A percentile compares a stretch with the other conserved stretches of the same genome.
These are phyloP conservation scores for Aspergillus homomorphus DNA, from an alignment of 495 filamentous ascomycete genomes.

Conservation along the genomic window DNA sequence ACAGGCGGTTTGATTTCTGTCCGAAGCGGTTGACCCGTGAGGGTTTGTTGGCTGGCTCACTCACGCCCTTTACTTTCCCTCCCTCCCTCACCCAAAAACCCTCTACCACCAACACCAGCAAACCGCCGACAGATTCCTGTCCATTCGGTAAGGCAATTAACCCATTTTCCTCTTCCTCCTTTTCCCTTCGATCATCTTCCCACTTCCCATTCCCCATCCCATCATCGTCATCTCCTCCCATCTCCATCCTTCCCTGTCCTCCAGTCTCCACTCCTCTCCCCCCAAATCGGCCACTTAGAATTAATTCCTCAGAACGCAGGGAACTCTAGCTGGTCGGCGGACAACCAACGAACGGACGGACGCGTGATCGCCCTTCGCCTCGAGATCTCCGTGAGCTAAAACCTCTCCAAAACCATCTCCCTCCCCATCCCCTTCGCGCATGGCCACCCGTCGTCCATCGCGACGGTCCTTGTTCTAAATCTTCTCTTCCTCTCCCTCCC, in stretches of 20 bases:
- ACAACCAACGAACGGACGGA: slow-evolving; percentile 15
- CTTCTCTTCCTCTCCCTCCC: slow-evolving; percentile 6
- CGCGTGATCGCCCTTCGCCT: slow-evolving; percentile 22
- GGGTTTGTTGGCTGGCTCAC: slow-evolving; percentile 21
- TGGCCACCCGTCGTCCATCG: slow-evolving; percentile 17
- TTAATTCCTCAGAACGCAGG: slow-evolving; percentile 15
- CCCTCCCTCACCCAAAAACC: background rate
- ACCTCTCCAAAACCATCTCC: slow-evolving; percentile 3
- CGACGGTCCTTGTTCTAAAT: slow-evolving; percentile 12
- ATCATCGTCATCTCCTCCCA: slow-evolving; percentile 34
- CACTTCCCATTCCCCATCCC: slow-evolving; percentile 21
- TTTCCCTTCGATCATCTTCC: slow-evolving; percentile 11
- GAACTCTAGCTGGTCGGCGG: slow-evolving; percentile 11
- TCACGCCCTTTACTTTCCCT: background rate
- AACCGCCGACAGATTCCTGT: slow-evolving; percentile 21
- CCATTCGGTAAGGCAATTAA: slow-evolving; percentile 19
- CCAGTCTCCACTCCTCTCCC: slow-evolving; percentile 18
- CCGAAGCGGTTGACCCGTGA: slow-evolving; percentile 17
- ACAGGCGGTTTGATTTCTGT: slow-evolving; percentile 8
- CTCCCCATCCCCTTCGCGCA: slow-evolving; percentile 14
- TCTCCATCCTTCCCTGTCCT: slow-evolving; percentile 23
- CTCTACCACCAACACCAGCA: slow-evolving; percentile 1
- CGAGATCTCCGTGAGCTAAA: slow-evolving; percentile 8
- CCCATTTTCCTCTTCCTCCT: slow-evolving; percentile 12
- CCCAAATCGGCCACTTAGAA: slow-evolving; percentile 10